These are phyloP conservation scores for Brettanomyces naardenensis DNA, from an alignment of 805 yeast genomes.

Conservation along the genomic window DNA sequence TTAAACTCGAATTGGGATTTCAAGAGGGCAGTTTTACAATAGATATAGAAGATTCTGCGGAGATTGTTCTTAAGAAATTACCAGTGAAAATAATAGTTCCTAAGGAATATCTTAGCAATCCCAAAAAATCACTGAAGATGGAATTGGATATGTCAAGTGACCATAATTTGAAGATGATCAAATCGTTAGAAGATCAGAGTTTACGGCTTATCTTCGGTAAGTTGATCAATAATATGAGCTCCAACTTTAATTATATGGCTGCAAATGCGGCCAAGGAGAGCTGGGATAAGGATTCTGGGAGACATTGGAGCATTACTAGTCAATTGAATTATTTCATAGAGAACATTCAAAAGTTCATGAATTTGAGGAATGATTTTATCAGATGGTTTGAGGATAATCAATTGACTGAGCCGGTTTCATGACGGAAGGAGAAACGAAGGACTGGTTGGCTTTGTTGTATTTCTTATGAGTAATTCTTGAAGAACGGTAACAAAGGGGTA, in stretches of 20 bases:
- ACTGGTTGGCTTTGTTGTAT: too few species aligned
- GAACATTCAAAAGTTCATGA: constrained; percentile 27
- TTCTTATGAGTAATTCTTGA: too few species aligned
- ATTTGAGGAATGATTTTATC: constrained; percentile 19
- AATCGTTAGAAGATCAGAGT: constrained; percentile 21
- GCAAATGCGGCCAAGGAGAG: not conserved
- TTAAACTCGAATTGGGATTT: constrained; percentile 19
- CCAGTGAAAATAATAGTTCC: constrained; percentile 26
- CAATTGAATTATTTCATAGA: constrained; percentile 26
- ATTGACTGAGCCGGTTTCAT: too few species aligned
- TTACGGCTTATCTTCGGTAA: constrained; percentile 25
- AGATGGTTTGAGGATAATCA: constrained; percentile 18
- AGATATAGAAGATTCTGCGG: constrained; percentile 22
- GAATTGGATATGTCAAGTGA: constrained; percentile 27
- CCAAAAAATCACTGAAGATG: constrained; percentile 20
- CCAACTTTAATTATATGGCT: constrained; percentile 21
- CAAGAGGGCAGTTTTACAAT: constrained; percentile 21
- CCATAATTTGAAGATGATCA: constrained; percentile 19
- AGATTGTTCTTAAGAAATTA: constrained; percentile 18
- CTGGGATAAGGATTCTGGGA: not conserved
- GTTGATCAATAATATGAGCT: constrained; percentile 21
- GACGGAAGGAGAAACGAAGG: too few species aligned
- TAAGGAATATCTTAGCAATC: constrained; percentile 22
- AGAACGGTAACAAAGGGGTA: too few species aligned
- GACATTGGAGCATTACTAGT: constrained; percentile 21